A percentile compares a stretch with the other conserved stretches of the same genome.
Conservation (phyloP, 2,329 filamentous ascomycete species). For the Pyrenochaeta sp. region DNA sequence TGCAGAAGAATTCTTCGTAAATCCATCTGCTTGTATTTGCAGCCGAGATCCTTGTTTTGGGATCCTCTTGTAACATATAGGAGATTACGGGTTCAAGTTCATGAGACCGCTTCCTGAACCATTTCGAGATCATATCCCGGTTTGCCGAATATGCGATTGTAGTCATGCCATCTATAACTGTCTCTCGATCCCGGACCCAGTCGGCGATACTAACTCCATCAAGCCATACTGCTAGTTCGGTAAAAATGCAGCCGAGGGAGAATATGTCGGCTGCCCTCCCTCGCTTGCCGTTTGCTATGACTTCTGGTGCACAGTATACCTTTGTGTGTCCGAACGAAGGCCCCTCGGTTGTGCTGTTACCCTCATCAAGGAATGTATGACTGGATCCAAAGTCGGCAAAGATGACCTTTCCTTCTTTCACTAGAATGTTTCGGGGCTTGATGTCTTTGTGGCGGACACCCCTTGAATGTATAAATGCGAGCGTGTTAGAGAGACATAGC, state of each 20-base stretch:
- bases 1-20: background rate
- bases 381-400: slow-evolving; percentile 30
- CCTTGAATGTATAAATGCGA: slow-evolving; percentile 25
- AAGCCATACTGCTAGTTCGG: slow-evolving; percentile 19
- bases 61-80: background rate
- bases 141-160: slow-evolving; percentile 21
- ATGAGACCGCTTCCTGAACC: slow-evolving; percentile 4
- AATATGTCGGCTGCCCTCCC: slow-evolving; percentile 23
- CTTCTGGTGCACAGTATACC: slow-evolving; percentile 28
- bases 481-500: slow-evolving; percentile 19
- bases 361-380: slow-evolving; percentile 21
- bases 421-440: slow-evolving; percentile 28
- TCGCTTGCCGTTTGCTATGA: slow-evolving; percentile 13
- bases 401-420: slow-evolving; percentile 22
- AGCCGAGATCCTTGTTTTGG: background rate
- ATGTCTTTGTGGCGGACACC: slow-evolving; percentile 31
- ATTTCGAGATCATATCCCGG: slow-evolving; percentile 9
- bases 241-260: slow-evolving; percentile 28
- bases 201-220: slow-evolving; percentile 13
- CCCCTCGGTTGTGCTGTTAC: slow-evolving; percentile 20
- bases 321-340: slow-evolving; percentile 21
- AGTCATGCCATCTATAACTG: background rate
- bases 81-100: background rate
- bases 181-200: slow-evolving; percentile 10
- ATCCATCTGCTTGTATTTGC: background rate